Base-by-base conservation (phyloP, 371 early-diverging fungal species). In the Lichtheimia hyalospora region DNA sequence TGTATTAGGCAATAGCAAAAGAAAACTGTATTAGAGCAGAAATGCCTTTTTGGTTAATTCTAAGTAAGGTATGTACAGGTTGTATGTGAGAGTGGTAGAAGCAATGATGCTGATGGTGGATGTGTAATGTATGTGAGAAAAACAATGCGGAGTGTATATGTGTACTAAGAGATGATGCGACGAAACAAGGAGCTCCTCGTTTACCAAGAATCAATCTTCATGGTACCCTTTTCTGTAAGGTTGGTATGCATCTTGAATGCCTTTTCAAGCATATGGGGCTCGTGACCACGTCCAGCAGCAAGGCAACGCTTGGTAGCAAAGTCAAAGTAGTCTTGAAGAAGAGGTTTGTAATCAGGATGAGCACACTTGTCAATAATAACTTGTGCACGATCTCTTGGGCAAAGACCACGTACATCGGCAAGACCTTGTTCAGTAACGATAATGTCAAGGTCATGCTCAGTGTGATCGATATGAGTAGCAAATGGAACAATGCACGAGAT, bases 161-260 rank as follows among this genome's bases (percentile, higher is more conserved):
- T 27, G 27, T 27, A 7, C 7, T 3, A 27, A 27, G 27, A 34
- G 34, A 34, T 34, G 34, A 34, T 34, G 34, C 34, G 34, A 34
- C 34, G 34, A 34, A n/a, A 34, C 34, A 34, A 34, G 34, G 34
- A 34, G 10, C 6, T 8, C 10, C 10, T 34, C 10, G 46, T 62
- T 66, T 79, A 79, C 82, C 82, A 82, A 44, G 75, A 74, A 5
- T 79, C 71, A 49, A 82, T 66, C 70, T 75, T 79, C 79, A 82
- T 82, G 63, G 79, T 79, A 24, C 75, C 77, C 18, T 82, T 77
- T 54, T 82, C 73, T 61, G 79, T 46, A 46, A 79, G 64, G 70
- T 79, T 79, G 52, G 70, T 69, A 55, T 82, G 82, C 82, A 82
- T 77, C 67, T 79, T 79, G 67, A 79, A 82, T 14, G 79, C 82